Evolutionary conservation across 192 early-diverging fungal genomes (phyloP), one percentile per base, ranked within the genome.

Genomic region (Chytriomyces confervae): DNA sequence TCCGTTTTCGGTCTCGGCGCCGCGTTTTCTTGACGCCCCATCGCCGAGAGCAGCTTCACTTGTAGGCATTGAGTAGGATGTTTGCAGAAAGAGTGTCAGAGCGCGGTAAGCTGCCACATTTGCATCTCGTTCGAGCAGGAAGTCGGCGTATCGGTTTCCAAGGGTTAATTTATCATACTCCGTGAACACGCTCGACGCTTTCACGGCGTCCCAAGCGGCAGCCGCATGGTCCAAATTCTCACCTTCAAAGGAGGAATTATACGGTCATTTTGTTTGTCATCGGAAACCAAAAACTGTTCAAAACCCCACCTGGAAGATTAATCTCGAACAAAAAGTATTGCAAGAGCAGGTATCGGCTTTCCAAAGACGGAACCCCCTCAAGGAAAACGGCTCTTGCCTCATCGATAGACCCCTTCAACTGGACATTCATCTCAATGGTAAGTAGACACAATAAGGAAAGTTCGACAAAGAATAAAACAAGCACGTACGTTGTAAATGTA

Each of bases 271-370:
- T 20, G 13, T 13, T n/a, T 57, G 13, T 3, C 53, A 57, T 57
- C 53, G 20, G 3, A n/a, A 57, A 57, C 16, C 3, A 57, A 36
- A 36, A 48, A 71, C 0, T 48, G 24, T 11, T 20, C 13, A 36
- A 77, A 51, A 43, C 29, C 36, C 68, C 79, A 91, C 87, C 89
- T 48, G 66, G 79, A 64, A 90, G 86, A 36, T 77, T 81, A 69
- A 91, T 82, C 73, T 94, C 93, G 79, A 94, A 91, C 62, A 84
- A 82, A 43, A 93, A 72, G 51, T 86, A 91, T 46, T 82, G 84
- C 45, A 85, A 82, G 51, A 89, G 86, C 61, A 87, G 84, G 81
- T 84, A 93, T 62, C 86, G 89, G 47, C 80, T 86, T 11, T 83
- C 81, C 16, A 20, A 11, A 77, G 84, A 72, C 75, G 82, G 20